These are phyloP conservation scores for Castanea sativa DNA, from an alignment of 306 rosid species.

Conservation along the genomic window DNA sequence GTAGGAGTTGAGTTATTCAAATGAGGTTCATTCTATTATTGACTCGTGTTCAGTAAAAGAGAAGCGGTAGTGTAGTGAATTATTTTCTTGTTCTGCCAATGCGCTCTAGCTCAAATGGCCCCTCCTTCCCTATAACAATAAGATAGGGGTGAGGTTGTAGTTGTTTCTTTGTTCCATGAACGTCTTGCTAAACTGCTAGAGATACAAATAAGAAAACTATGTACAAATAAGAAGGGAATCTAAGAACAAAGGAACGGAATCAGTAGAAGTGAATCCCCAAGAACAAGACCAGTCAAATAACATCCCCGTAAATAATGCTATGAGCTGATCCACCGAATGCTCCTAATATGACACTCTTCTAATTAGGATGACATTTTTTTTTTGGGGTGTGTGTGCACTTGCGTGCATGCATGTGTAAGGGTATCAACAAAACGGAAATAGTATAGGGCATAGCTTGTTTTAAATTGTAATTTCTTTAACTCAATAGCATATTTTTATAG, in stretches of 20 bases:
- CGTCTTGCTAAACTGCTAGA: background rate
- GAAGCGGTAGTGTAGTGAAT: background rate
- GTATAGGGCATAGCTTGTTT: background rate
- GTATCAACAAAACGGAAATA: background rate
- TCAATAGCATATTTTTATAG: background rate
- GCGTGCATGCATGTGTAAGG: no score
- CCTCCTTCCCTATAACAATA: background rate
- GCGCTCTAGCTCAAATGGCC: background rate
- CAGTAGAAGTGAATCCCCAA: no score
- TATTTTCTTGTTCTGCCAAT: background rate
- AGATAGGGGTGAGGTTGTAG: background rate
- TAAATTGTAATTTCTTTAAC: background rate
- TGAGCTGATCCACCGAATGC: no score
- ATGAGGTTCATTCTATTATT: slow-evolving; percentile 5
- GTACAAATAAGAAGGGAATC: no score
- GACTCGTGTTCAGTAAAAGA: background rate
- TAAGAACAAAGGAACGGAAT: no score
- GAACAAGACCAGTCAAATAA: no score
- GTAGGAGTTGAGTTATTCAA: slow-evolving; percentile 43
- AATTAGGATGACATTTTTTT: background rate
- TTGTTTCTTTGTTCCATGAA: background rate
- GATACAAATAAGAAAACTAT: no score
- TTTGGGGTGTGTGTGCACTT: background rate
- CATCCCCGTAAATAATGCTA: no score
- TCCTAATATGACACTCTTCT: background rate